These are phyloP conservation scores for Chloranthus sessilifolius DNA, from an alignment of 164 flowering plant species.

Conservation along the genomic window DNA sequence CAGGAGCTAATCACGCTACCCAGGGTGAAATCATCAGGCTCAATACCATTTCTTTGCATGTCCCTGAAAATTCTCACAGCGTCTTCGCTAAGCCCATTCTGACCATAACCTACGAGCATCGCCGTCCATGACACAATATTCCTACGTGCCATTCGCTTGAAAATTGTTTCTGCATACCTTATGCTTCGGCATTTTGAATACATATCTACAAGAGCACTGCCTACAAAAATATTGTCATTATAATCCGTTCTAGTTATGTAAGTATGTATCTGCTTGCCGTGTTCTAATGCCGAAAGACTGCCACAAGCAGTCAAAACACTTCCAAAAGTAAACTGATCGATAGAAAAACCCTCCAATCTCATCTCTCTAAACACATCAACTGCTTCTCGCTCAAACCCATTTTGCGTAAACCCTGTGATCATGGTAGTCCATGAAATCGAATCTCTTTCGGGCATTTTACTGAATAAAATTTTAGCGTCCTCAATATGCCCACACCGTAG, in stretches of 20 bases:
- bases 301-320: conserved; percentile 80
- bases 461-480: conserved; percentile 38
- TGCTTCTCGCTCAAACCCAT: conserved; percentile 52
- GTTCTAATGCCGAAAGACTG: conserved; percentile 39
- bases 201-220: conserved; percentile 90
- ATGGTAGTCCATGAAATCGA: conserved; percentile 79
- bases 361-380: conserved; percentile 49
- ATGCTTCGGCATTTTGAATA: conserved; percentile 64
- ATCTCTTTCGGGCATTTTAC: conserved; percentile 45
- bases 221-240: conserved; percentile 53
- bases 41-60: conserved; percentile 63
- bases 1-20: conserved; percentile 89
- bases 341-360: conserved; percentile 39
- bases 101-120: conserved; percentile 78
- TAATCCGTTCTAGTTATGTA: conserved; percentile 43
- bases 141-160: conserved; percentile 47
- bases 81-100: conserved; percentile 72
- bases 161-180: conserved; percentile 54
- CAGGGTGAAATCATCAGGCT: conserved; percentile 69
- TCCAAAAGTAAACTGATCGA: conserved; percentile 83
- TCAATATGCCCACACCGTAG: conserved; percentile 27
- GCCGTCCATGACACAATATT: conserved; percentile 90
- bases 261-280: conserved; percentile 73
- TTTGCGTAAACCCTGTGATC: conserved; percentile 68
- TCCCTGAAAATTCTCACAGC: conserved; percentile 52